These are phyloP conservation scores for Raffaelea arxii DNA, from an alignment of 2,329 filamentous ascomycete species.

Conservation along the genomic window DNA sequence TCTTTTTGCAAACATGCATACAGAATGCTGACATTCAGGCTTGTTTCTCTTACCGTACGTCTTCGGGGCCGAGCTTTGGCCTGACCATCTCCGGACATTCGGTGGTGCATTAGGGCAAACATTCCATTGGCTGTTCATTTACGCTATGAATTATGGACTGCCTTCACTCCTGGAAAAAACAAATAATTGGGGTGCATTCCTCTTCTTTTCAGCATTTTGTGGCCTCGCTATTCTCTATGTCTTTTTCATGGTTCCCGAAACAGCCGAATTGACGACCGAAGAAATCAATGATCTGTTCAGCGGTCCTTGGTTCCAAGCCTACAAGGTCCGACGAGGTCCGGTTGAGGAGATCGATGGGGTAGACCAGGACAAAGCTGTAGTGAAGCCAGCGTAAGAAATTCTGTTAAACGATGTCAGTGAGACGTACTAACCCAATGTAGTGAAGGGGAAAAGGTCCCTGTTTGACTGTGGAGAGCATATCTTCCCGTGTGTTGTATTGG, in stretches of 20 bases:
- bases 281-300: conserved; percentile 27
- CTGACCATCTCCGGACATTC: conserved; percentile 33
- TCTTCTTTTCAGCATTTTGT: conserved; percentile 21
- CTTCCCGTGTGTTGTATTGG: too few species aligned
- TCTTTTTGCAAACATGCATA: too few species aligned
- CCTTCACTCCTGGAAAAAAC: conserved; percentile 21
- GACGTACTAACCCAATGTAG: too few species aligned
- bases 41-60: conserved; percentile 31
- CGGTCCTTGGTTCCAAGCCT: conserved; percentile 18
- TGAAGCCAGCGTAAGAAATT: too few species aligned
- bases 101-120: conserved; percentile 23
- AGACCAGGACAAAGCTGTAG: too few species aligned
- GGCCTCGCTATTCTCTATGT: conserved; percentile 23
- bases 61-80: conserved; percentile 34
- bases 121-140: conserved; percentile 32
- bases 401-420: too few species aligned
- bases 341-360: too few species aligned
- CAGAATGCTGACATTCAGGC: background rate
- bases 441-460: too few species aligned
- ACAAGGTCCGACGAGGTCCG: too few species aligned
- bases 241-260: conserved; percentile 27
- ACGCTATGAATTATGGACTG: conserved; percentile 19
- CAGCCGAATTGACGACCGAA: conserved; percentile 26
- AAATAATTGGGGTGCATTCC: conserved; percentile 20
- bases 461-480: too few species aligned